A percentile compares a stretch with the other conserved stretches of the same genome.
These are phyloP conservation scores for Oryza coarctata DNA, from an alignment of 176 grass and related monocot species.

Conservation along the genomic window DNA sequence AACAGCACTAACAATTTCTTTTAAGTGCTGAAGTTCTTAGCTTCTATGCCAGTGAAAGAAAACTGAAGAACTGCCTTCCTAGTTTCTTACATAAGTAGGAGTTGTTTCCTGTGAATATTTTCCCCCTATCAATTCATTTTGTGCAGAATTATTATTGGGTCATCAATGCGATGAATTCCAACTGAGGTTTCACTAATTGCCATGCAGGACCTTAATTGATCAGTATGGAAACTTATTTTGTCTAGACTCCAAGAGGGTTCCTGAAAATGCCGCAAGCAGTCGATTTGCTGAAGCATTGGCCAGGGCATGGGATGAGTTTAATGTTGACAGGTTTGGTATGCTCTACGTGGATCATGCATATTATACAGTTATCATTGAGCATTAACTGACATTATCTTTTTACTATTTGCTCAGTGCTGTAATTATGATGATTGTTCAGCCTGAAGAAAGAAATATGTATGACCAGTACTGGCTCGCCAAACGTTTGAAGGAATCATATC, in stretches of 20 bases:
- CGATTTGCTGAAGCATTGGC: conserved; percentile 68
- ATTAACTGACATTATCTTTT: conserved; percentile 23
- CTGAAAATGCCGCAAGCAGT: conserved; percentile 61
- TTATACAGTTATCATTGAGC: conserved; percentile 7
- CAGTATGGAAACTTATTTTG: conserved; percentile 57
- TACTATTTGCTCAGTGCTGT: conserved; percentile 59
- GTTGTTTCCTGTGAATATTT: background rate
- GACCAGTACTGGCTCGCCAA: conserved; percentile 84
- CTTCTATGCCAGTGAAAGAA: background rate
- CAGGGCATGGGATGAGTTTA: conserved; percentile 73
- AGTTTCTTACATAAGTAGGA: conserved; percentile 5
- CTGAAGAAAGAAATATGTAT: conserved; percentile 97
- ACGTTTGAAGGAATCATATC: conserved; percentile 93
- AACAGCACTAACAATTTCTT: background rate
- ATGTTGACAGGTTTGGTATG: conserved; percentile 62
- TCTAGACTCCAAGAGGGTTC: conserved; percentile 69
- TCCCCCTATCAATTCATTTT: conserved; percentile 20
- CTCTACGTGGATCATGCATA: conserved; percentile 32
- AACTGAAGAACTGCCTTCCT: background rate
- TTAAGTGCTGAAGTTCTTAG: background rate
- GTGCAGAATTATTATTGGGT: background rate
- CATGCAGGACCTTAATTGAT: conserved; percentile 66
- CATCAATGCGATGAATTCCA: background rate
- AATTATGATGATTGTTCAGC: conserved; percentile 90
- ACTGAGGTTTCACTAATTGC: conserved; percentile 3